Percentiles rank a stretch among this genome's conserved stretches.
Evolutionary conservation across 768 basidiomycete genomes (phyloP).

Genomic region (Psilocybe tampanensis): DNA sequence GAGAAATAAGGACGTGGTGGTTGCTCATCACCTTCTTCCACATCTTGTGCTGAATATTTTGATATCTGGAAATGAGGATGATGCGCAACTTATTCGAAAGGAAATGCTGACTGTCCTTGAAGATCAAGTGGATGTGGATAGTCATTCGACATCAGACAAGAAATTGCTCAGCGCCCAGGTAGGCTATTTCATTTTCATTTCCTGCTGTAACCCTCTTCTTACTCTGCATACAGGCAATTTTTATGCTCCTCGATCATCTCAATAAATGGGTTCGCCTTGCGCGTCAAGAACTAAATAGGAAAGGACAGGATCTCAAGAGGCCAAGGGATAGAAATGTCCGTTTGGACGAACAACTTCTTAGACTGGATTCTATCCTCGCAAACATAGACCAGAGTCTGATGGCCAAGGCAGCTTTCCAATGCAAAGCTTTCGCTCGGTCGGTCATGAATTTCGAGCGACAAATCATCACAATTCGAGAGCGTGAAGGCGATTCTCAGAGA

Average conservation of each 20-base stretch:
- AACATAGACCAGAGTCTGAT: slow-evolving; percentile 87
- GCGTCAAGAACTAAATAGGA: slow-evolving; percentile 64
- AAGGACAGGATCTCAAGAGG: slow-evolving; percentile 47
- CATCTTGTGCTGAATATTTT: slow-evolving; percentile 89
- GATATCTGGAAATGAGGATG: slow-evolving; percentile 68
- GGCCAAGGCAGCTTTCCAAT: slow-evolving; percentile 92
- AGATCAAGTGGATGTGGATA: slow-evolving; percentile 77
- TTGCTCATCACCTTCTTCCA: slow-evolving; percentile 90
- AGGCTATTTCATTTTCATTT: slow-evolving; percentile 10
- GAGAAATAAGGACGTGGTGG: slow-evolving; percentile 87
- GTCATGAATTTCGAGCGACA: slow-evolving; percentile 95
- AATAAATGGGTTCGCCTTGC: slow-evolving; percentile 85
- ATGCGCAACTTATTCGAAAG: slow-evolving; percentile 62
- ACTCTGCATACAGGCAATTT: slow-evolving; percentile 68
- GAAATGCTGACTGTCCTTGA: slow-evolving; percentile 84
- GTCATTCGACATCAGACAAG: slow-evolving; percentile 70
- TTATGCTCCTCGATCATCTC: slow-evolving; percentile 92
- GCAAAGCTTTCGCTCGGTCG: slow-evolving; percentile 92
- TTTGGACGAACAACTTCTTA: slow-evolving; percentile 61
- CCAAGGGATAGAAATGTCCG: slow-evolving; percentile 32
- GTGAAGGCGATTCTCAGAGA: slow-evolving; percentile 34
- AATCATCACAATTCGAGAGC: slow-evolving; percentile 54
- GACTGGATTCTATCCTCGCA: slow-evolving; percentile 79
- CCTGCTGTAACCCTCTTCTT: not conserved
- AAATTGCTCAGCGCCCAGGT: slow-evolving; percentile 95